A percentile compares a stretch with the other conserved stretches of the same genome.
phyloP scores from a whole-genome alignment of 345 rosid species.

The Hibiscus syriacus region DNA sequence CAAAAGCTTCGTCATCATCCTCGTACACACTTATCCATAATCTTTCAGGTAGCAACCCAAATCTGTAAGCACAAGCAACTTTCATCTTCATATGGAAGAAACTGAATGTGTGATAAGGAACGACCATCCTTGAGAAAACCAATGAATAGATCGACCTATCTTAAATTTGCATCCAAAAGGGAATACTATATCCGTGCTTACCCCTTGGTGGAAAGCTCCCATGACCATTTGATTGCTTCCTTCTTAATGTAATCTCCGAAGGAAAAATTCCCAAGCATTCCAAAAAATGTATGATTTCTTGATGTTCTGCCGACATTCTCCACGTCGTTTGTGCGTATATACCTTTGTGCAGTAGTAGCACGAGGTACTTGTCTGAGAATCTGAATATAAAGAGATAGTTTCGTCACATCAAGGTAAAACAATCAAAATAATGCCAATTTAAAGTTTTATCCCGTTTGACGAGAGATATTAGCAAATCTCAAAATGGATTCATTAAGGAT shows the following conservation, averaged over 20 bases:
- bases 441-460: neutral
- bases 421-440: neutral
- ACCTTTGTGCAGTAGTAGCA: conserved; percentile 82
- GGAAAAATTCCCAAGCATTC: conserved; percentile 97
- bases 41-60: conserved; percentile 57
- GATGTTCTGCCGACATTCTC: conserved; percentile 92
- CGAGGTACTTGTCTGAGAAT: conserved; percentile 76
- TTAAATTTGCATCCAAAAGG: conserved; percentile 5
- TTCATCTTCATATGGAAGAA: neutral
- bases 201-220: conserved; percentile 90
- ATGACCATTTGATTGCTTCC: conserved; percentile 91
- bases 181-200: conserved; percentile 27
- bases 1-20: conserved; percentile 85
- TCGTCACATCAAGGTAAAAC: neutral
- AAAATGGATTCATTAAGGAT: neutral
- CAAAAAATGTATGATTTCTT: conserved; percentile 90
- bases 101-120: neutral
- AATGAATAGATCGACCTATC: neutral
- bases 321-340: conserved; percentile 88
- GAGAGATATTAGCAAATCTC: neutral
- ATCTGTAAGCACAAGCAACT: conserved; percentile 28
- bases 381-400: conserved; percentile 27
- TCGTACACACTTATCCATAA: conserved; percentile 79
- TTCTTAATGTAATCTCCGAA: conserved; percentile 94
- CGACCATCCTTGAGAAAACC: neutral